phyloP scores from a whole-genome alignment of 352 stramenopile genomes.

The Albugo laibachii region DNA sequence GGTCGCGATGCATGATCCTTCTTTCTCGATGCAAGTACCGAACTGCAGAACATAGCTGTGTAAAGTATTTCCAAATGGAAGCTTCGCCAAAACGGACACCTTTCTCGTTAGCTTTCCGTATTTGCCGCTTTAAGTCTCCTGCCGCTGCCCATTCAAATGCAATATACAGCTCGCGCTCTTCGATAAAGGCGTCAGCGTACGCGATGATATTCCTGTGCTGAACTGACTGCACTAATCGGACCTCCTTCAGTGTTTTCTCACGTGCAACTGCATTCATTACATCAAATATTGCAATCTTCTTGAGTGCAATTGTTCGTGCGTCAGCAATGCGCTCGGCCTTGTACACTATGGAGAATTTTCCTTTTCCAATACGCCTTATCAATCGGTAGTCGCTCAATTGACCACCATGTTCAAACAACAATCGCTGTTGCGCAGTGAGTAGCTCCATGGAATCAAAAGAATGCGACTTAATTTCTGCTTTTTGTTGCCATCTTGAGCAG shows the following conservation, averaged over 20 bases:
- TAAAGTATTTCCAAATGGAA: constrained; percentile 88
- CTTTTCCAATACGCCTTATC: constrained; percentile 80
- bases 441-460: constrained; percentile 25
- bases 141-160: constrained; percentile 88
- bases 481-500: too few species aligned
- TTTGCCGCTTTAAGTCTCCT: constrained; percentile 85
- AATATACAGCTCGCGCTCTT: constrained; percentile 83
- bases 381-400: constrained; percentile 58
- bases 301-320: constrained; percentile 71
- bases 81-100: constrained; percentile 75
- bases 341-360: constrained; percentile 87
- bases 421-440: constrained; percentile 47
- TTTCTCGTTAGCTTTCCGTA: constrained; percentile 79
- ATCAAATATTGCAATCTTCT: constrained; percentile 86
- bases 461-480: not conserved
- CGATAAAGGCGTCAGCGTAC: constrained; percentile 84
- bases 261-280: constrained; percentile 78
- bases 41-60: constrained; percentile 73
- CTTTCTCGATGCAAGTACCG: constrained; percentile 62
- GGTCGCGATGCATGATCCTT: constrained; percentile 86
- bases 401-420: constrained; percentile 32
- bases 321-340: constrained; percentile 57
- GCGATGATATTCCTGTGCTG: constrained; percentile 82
- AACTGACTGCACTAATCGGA: constrained; percentile 79
- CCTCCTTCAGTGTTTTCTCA: constrained; percentile 83